Conservation (phyloP, 768 basidiomycete species). For the Lyophyllum semitale region DNA sequence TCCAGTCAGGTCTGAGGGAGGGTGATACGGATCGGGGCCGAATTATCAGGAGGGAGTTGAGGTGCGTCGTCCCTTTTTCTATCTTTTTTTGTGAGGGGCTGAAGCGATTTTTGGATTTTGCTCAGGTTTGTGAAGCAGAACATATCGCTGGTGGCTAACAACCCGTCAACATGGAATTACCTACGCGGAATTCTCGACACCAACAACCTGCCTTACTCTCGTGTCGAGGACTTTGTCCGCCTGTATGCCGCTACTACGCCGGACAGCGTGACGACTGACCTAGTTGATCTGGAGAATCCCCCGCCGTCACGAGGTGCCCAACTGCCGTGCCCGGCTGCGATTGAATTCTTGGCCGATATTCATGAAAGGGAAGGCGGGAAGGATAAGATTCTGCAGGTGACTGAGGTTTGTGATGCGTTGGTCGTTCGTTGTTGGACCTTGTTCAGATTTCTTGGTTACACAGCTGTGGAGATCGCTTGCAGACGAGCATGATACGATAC, state of each 20-base stretch:
- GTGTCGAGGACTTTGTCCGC: conserved; percentile 57
- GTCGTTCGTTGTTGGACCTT: neutral
- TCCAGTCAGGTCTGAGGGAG: conserved; percentile 60
- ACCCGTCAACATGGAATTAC: conserved; percentile 97
- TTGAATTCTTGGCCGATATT: conserved; percentile 86
- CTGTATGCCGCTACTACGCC: conserved; percentile 54
- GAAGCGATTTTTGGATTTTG: neutral
- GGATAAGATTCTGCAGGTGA: conserved; percentile 45
- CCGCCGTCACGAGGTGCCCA: conserved; percentile 64
- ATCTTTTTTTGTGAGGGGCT: conserved; percentile 1
- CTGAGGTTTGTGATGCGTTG: conserved; percentile 37
- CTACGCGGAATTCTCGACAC: conserved; percentile 80
- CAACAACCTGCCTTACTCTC: conserved; percentile 57
- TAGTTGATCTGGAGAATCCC: conserved; percentile 78
- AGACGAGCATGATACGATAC: conserved; percentile 69
- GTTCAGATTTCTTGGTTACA: neutral
- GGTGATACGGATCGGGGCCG: conserved; percentile 65
- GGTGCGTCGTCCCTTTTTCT: conserved; percentile 51
- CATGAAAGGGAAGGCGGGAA: conserved; percentile 58
- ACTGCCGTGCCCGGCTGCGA: conserved; percentile 74
- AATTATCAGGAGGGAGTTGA: conserved; percentile 68
- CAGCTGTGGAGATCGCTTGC: conserved; percentile 76
- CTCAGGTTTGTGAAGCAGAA: conserved; percentile 81
- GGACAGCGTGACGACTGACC: conserved; percentile 30
- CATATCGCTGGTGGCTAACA: conserved; percentile 87